phyloP scores from a whole-genome alignment of 2,329 filamentous ascomycete genomes.

The Aspergillus pseudotamarii region DNA sequence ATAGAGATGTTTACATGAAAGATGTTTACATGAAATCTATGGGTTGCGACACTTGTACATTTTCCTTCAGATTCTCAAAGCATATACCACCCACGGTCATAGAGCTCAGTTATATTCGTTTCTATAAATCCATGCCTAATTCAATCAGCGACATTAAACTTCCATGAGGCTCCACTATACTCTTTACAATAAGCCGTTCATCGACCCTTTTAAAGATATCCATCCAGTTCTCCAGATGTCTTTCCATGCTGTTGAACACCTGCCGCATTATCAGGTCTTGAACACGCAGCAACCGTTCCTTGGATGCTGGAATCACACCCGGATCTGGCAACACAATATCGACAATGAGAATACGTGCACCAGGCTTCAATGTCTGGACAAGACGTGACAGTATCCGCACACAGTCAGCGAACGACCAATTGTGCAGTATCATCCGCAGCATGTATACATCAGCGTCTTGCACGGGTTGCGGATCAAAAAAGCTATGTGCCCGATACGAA shows the following conservation, averaged over 20 bases:
- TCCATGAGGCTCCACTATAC: constrained; percentile 21
- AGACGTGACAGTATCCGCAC: constrained; percentile 38
- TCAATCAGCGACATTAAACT: constrained; percentile 20
- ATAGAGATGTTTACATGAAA: too few species aligned
- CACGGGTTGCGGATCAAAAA: constrained; percentile 40
- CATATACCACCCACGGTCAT: not conserved
- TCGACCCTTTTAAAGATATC: constrained; percentile 29
- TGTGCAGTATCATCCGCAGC: constrained; percentile 44
- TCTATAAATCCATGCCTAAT: not conserved
- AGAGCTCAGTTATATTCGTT: not conserved
- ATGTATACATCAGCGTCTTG: constrained; percentile 37
- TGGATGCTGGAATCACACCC: constrained; percentile 23
- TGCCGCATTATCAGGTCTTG: constrained; percentile 42
- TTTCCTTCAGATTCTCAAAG: not conserved
- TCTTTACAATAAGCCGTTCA: constrained; percentile 21
- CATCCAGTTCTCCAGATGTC: constrained; percentile 38
- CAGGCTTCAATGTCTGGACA: constrained; percentile 35
- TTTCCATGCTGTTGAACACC: constrained; percentile 39
- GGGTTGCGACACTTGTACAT: too few species aligned
- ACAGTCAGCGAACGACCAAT: constrained; percentile 43
- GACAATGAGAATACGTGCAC: constrained; percentile 32
- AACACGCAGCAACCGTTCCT: constrained; percentile 30
- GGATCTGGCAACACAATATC: constrained; percentile 36
- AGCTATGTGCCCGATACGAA: constrained; percentile 37
- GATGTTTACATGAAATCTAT: not conserved